Base-by-base conservation (phyloP, 2,329 filamentous ascomycete species). In the Colletotrichum lentis region DNA sequence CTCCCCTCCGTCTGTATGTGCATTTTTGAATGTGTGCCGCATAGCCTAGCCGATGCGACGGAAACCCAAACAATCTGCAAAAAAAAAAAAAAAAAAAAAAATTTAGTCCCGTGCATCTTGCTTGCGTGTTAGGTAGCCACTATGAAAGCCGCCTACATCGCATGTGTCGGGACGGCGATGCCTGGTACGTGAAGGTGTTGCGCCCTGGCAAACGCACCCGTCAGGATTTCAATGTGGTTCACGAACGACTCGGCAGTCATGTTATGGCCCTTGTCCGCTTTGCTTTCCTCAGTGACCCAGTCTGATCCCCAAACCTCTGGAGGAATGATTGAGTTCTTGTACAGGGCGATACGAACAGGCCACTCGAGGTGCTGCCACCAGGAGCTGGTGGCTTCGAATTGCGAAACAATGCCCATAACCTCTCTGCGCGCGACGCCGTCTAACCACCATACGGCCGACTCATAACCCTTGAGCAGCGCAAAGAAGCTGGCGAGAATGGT, bases 401-500 rank as follows among this genome's bases (percentile, higher is more conserved):
- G 77, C 43, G 83, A 84, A 22, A 88, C 83, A 27, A 91, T 83
- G 22, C 89, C 88, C 74, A 87, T 85, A 18, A 92, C 86, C 72
- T 92, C 87, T 63, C 87, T 84, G 18, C 85, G 84, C 8, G 89
- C 85, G 73, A 91, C 89, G 46, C 90, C 88, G 22, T 88, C 83
- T 35, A 92, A 79, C 90, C 90, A 93, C 90, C 90, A 93, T 18
- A 88, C 80, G 18, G 65, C 49, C 18, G 81, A 77, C 69, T 90
- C 85, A 70, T 90, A 80, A 41, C 84, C 83, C 73, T 89, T 89
- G 54, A 91, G 80, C 44, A 90, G 79, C 35, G 87, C 88, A 72
- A 90, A 90, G 75, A 90, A 91, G 75, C 86, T 88, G 7, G 88
- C 88, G 1, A 91, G 82, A 43, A 90, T 87, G 39, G 85, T 84